A percentile compares a stretch with the other conserved stretches of the same genome.
Conservation (phyloP, 441 rosid genomes). For the Mallotus japonicus region DNA sequence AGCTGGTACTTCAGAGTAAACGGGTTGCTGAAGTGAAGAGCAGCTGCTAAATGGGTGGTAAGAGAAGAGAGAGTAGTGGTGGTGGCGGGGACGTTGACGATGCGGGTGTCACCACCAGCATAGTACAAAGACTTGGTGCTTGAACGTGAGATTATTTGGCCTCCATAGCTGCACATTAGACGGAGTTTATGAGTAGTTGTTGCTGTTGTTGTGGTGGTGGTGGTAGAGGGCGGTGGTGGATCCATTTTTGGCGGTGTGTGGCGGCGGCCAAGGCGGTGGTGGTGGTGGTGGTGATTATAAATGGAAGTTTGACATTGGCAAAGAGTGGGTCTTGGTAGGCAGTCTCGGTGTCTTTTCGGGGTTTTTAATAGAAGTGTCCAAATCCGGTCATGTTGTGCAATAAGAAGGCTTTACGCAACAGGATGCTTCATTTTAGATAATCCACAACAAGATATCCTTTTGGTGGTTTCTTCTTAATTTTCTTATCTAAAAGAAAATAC, state of each 20-base stretch:
- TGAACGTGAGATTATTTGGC: slow-evolving; percentile 46
- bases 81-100: slow-evolving; percentile 48
- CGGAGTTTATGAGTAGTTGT: slow-evolving; percentile 39
- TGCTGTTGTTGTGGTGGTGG: slow-evolving; percentile 1
- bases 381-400: not conserved
- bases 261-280: not conserved
- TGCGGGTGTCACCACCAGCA: slow-evolving; percentile 70
- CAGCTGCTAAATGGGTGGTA: slow-evolving; percentile 36
- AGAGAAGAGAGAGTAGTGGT: slow-evolving; percentile 38
- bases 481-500: no score
- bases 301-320: not conserved
- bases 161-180: slow-evolving; percentile 77
- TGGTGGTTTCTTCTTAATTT: no score
- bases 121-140: slow-evolving; percentile 49
- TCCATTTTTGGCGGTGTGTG: slow-evolving; percentile 11
- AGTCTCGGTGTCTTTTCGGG: no score
- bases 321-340: not conserved
- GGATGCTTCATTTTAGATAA: not conserved
- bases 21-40: slow-evolving; percentile 39
- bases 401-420: not conserved
- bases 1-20: slow-evolving; percentile 61
- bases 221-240: slow-evolving; percentile 16
- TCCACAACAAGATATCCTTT: no score
- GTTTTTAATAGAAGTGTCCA: no score
- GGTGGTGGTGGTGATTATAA: not conserved